Percentiles rank a stretch among this genome's conserved stretches.
phyloP scores from a whole-genome alignment of 2,329 filamentous ascomycete genomes.

The Exophiala xenobiotica region DNA sequence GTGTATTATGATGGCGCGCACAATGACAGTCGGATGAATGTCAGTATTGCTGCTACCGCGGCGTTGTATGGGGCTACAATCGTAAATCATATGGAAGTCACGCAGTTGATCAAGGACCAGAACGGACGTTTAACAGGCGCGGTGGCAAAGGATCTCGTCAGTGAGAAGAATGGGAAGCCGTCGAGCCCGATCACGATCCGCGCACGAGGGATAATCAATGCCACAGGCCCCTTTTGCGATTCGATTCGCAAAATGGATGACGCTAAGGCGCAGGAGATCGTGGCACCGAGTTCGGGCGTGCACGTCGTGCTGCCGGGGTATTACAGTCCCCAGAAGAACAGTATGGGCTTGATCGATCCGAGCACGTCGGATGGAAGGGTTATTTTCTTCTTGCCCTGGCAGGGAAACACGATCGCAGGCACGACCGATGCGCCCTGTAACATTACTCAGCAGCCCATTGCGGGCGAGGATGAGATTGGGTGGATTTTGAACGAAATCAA shows the following conservation, averaged over 20 bases:
- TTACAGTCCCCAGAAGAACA: conserved; percentile 66
- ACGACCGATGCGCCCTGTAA: conserved; percentile 77
- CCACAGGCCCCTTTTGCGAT: conserved; percentile 84
- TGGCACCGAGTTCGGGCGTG: conserved; percentile 80
- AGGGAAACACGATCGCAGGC: conserved; percentile 87
- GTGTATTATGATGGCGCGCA: conserved; percentile 92
- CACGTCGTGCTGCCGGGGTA: conserved; percentile 86
- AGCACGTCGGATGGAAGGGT: conserved; percentile 84
- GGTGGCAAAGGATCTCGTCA: conserved; percentile 67
- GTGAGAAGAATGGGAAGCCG: conserved; percentile 63
- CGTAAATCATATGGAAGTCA: conserved; percentile 81
- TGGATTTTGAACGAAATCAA: conserved; percentile 85
- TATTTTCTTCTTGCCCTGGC: conserved; percentile 92
- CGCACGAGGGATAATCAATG: conserved; percentile 82
- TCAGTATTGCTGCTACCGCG: conserved; percentile 82
- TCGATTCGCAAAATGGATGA: conserved; percentile 84
- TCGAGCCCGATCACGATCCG: conserved; percentile 61
- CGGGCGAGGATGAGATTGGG: conserved; percentile 79
- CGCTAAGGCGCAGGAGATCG: conserved; percentile 68
- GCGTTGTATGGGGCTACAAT: conserved; percentile 82
- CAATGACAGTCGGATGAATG: conserved; percentile 91
- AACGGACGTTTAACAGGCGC: conserved; percentile 73
- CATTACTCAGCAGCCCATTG: conserved; percentile 71
- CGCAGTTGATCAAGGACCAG: conserved; percentile 70
- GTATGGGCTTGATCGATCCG: conserved; percentile 86